Evolutionary conservation across 2,329 filamentous ascomycete genomes (phyloP), one percentile per base, ranked within the genome.

Genomic region (Calonectria honghensis): DNA sequence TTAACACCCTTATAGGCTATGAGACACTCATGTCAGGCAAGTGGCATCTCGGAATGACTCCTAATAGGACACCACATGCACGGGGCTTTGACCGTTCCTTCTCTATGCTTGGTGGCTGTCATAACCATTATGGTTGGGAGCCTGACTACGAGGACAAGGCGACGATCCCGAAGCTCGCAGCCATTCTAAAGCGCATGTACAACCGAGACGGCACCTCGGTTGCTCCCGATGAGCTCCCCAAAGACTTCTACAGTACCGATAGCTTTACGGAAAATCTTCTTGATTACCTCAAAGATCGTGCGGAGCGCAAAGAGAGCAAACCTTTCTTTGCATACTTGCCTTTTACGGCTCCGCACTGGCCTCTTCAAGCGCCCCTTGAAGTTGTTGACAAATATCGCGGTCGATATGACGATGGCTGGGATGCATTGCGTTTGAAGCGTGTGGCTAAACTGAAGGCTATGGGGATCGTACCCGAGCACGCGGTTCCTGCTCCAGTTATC

Each of bases 271-370:
- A 86, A 71, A 84, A 84, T 57, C 82, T 89, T 79, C 77, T 88
- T 6, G 70, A 84, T 41, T 88, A 87, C 57, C 81, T 89, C 0
- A 61, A 73, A 10, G 73, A 78, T 10, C 75, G 81, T 20, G 75
- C 69, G 18, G 75, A 78, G 11, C 76, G 79, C 18, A 79, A 84
- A 32, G 71, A 75, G 18, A 76, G 82, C 1, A 68, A 77, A 61
- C 78, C 79, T 3, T 79, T 80, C 73, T 78, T 81, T 50, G 74
- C 70, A 1, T 80, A 76, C 39, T 67, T 80, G 7, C 71, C 78
- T 1, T 93, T 91, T 79, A 91, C 90, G 0, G 91, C 91, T 0
- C 91, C 91, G 2, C 91, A 93, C 76, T 93, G 91, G 91, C 91
- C 91, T 3, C 82, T 93, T 6, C 91, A 93, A 78, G 90, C 90